Conservation (phyloP, 2,329 filamentous ascomycete species). For the Pseudopithomyces maydicus region DNA sequence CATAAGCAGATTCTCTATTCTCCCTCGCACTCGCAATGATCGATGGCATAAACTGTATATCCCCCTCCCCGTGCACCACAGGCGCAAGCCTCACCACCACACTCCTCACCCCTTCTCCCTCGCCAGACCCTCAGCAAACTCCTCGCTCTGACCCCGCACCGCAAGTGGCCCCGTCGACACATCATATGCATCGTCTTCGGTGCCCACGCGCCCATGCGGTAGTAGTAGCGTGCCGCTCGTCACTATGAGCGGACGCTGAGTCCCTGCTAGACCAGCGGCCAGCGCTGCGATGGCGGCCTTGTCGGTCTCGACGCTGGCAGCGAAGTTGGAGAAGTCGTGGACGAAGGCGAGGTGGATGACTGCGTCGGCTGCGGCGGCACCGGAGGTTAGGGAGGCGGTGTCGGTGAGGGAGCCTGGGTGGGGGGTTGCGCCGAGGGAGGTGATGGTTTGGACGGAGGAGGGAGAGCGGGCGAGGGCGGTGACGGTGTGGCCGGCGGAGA, state of each 20-base stretch:
- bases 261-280: slow-evolving; percentile 36
- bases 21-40: slow-evolving; percentile 33
- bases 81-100: slow-evolving; percentile 48
- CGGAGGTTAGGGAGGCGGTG: slow-evolving; percentile 38
- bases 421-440: slow-evolving; percentile 37
- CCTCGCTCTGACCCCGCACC: slow-evolving; percentile 16
- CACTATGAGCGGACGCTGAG: slow-evolving; percentile 43
- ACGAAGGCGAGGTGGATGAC: slow-evolving; percentile 51
- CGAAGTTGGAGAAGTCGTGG: slow-evolving; percentile 42
- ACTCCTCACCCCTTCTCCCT: slow-evolving; percentile 32
- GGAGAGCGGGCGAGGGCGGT: slow-evolving; percentile 49
- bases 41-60: slow-evolving; percentile 36
- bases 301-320: slow-evolving; percentile 32
- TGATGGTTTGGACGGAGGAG: slow-evolving; percentile 31
- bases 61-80: slow-evolving; percentile 45
- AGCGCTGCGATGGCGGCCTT: slow-evolving; percentile 45
- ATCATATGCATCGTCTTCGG: slow-evolving; percentile 35
- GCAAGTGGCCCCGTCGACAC: slow-evolving; percentile 8
- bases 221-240: slow-evolving; percentile 44
- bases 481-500: slow-evolving; percentile 48
- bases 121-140: background rate
- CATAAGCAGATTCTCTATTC: slow-evolving; percentile 39
- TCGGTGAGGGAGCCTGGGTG: slow-evolving; percentile 46
- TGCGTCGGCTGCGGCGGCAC: slow-evolving; percentile 41
- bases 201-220: slow-evolving; percentile 28